Evolutionary conservation across 176 grass and related monocot genomes (phyloP).

Genomic region (Rhynchospora pubera): DNA sequence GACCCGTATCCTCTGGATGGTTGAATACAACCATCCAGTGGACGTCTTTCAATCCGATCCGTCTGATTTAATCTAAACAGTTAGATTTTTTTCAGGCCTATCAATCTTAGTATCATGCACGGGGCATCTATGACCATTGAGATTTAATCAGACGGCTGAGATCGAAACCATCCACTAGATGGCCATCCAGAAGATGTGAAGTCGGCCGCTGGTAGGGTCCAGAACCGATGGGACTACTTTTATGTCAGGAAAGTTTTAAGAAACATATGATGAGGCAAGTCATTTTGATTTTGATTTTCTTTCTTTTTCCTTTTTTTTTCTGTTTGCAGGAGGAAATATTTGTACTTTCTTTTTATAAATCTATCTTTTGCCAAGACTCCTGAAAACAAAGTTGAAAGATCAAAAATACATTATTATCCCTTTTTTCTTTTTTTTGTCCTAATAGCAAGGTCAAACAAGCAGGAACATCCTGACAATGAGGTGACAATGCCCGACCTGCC

Average conservation of each 20-base stretch:
- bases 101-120: too few relatives aligned
- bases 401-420: neutral
- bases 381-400: neutral
- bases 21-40: too few relatives aligned
- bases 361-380: neutral
- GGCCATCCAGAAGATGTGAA: too few relatives aligned
- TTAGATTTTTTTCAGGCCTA: too few relatives aligned
- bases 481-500: slow-evolving; percentile 10
- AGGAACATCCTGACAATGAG: neutral
- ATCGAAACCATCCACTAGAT: too few relatives aligned
- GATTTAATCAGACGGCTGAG: too few relatives aligned
- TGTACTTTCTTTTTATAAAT: neutral
- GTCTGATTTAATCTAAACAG: too few relatives aligned
- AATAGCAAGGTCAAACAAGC: neutral
- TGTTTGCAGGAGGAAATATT: neutral
- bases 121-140: too few relatives aligned
- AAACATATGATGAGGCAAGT: neutral
- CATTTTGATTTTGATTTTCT: neutral
- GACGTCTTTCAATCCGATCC: too few relatives aligned
- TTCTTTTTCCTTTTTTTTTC: neutral
- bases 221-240: neutral
- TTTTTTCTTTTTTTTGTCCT: neutral
- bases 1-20: too few relatives aligned
- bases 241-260: neutral
- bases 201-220: too few relatives aligned